Conservation (phyloP, 768 basidiomycete genomes). For the Termitomyces sp. region DNA sequence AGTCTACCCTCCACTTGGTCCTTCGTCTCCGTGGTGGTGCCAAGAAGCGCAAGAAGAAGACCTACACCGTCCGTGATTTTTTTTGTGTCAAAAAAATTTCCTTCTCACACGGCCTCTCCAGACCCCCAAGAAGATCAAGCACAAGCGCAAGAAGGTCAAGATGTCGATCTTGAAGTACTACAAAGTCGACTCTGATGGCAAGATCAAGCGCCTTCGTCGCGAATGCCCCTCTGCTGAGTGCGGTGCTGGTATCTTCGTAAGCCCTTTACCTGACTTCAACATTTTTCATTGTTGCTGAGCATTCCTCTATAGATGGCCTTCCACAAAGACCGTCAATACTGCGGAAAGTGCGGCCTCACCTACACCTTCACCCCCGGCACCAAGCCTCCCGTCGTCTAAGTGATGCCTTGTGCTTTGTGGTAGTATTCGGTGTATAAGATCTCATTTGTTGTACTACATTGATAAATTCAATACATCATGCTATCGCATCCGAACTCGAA, state of each 20-base stretch:
- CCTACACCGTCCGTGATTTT: conserved; percentile 75
- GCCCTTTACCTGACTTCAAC: conserved; percentile 22
- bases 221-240: conserved; percentile 88
- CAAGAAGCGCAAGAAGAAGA: conserved; percentile 99
- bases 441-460: not conserved
- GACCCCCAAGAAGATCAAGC: conserved; percentile 99
- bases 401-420: not conserved
- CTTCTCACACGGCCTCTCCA: conserved; percentile 22
- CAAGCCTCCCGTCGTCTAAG: conserved; percentile 71
- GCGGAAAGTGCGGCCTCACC: conserved; percentile 90
- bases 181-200: conserved; percentile 99
- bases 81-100: not conserved
- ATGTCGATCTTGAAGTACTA: conserved; percentile 99
- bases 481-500: not conserved
- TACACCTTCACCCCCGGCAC: conserved; percentile 81
- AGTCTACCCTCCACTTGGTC: conserved; percentile 96
- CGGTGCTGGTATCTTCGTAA: conserved; percentile 81
- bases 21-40: conserved; percentile 98
- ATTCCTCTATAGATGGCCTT: conserved; percentile 78
- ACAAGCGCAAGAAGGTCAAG: conserved; percentile 99
- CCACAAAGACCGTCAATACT: conserved; percentile 98
- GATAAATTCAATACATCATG: not conserved
- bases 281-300: conserved; percentile 14
- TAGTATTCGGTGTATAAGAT: not conserved
- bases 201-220: conserved; percentile 98